phyloP scores from a whole-genome alignment of 1,139 yeast species.

The Blastobotrys malaysiensis region DNA sequence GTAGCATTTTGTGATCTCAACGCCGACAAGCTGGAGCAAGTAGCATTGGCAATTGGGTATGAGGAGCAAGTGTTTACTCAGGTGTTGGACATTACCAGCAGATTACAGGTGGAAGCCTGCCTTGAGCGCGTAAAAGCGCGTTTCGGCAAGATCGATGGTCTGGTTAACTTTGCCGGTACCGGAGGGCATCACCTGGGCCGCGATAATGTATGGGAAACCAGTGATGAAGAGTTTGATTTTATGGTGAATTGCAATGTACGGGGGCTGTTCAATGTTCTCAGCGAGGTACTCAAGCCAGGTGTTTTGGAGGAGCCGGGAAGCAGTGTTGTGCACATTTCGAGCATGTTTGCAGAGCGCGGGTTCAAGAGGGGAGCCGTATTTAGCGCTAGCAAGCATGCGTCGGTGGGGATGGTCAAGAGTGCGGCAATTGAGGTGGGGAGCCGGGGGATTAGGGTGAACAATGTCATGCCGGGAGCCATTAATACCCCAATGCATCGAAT shows the following conservation, averaged over 20 bases:
- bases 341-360: conserved; percentile 3
- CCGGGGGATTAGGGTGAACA: conserved; percentile 2
- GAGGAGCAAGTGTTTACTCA: not conserved
- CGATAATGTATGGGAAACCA: conserved; percentile 2
- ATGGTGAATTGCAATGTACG: conserved; percentile 3
- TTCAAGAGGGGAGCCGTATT: conserved; percentile 2
- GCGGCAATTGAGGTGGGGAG: conserved; percentile 3
- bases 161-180: conserved; percentile 3
- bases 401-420: conserved; percentile 5
- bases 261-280: conserved; percentile 2
- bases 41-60: not conserved
- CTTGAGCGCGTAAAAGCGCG: not conserved
- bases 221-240: not conserved
- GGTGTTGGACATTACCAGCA: not conserved
- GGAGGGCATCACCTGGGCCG: not conserved
- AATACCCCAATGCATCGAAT: conserved; percentile 4
- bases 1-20: conserved; percentile 1
- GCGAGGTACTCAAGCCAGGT: not conserved
- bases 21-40: not conserved
- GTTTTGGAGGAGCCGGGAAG: not conserved
- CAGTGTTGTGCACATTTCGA: conserved; percentile 2
- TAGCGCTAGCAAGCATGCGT: conserved; percentile 3
- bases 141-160: conserved; percentile 1
- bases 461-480: conserved; percentile 3
- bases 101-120: not conserved